Base-by-base conservation (phyloP, 352 stramenopile species). In the Salisapilia sapeloensis region DNA sequence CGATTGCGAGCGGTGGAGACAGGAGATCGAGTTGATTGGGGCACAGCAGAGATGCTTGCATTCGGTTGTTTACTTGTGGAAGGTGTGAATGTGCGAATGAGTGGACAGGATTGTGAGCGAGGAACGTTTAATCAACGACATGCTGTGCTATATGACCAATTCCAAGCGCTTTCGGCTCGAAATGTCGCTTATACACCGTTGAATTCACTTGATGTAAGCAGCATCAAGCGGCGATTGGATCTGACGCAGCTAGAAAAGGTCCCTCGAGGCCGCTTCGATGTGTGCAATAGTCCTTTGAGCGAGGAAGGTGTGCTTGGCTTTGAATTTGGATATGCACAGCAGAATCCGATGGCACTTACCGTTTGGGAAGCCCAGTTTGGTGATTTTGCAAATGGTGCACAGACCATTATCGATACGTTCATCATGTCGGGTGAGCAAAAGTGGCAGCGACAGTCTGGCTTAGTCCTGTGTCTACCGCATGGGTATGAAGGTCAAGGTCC, bases 161-260 rank as follows among this genome's bases (percentile, higher is more conserved):
- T 74, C 24, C 66, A 84, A 47, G 65, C 70, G 18, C 40, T 85
- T 1, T 69, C 56, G 2, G 63, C 64, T 0, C 51, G 67, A 11
- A 82, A 96, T 37, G 66, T 83, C 37, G 84, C 87, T 29, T 97
- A 97, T 56, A 95, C 79, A 10, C 93, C 93, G n/a, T 48, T 99
- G 7, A 97, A 98, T 12, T 53, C 74, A 33, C 59, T 85, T 1
- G 31, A 53, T 17, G 43, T 72, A 4, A 46, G 57, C 2, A 51
- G 50, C 2, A 60, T 82, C 19, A 51, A 55, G 40, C 56, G 44
- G 12, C 55, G 56, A 2, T 33, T 69, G 2, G 45, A 49, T 26
- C 57, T 72, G 24, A 35, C 36, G 1, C 52, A 56, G 0, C 32
- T 78, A 10, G 64, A 77, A 44, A 42, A 53, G 6, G 49, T 56